Conservation (phyloP, 305 asterid species). For the Fraxinus sp. region DNA sequence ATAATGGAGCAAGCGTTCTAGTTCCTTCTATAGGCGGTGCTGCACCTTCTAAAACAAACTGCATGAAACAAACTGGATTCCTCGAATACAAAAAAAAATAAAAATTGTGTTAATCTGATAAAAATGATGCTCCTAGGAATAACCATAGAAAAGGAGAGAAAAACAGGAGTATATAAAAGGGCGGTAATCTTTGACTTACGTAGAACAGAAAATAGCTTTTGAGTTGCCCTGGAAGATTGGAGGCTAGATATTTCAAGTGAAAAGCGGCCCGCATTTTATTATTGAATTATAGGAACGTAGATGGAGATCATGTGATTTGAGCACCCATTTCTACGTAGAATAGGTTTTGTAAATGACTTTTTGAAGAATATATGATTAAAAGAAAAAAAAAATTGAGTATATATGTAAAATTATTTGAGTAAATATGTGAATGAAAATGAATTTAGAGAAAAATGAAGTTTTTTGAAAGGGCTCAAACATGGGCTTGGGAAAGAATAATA, state of each 20-base stretch:
- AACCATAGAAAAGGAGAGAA: not conserved
- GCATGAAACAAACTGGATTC: not conserved
- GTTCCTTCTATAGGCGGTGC: too few species aligned
- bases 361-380: not conserved
- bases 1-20: too few species aligned
- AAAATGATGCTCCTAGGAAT: not conserved
- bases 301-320: slow-evolving; percentile 35
- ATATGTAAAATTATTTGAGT: too few species aligned
- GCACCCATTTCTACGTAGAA: too few species aligned
- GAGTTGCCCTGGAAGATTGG: slow-evolving; percentile 36
- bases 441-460: too few species aligned
- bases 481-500: too few species aligned
- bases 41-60: too few species aligned
- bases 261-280: not conserved
- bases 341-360: not conserved
- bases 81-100: not conserved
- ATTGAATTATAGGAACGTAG: not conserved
- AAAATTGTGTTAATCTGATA: not conserved
- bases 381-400: too few species aligned
- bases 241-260: slow-evolving; percentile 26
- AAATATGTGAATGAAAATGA: too few species aligned
- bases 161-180: not conserved
- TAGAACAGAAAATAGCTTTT: not conserved
- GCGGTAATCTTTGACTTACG: slow-evolving; percentile 20
- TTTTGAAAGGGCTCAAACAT: too few species aligned